Conservation (phyloP, 345 rosid species). For the Eucalyptus leucophloia region DNA sequence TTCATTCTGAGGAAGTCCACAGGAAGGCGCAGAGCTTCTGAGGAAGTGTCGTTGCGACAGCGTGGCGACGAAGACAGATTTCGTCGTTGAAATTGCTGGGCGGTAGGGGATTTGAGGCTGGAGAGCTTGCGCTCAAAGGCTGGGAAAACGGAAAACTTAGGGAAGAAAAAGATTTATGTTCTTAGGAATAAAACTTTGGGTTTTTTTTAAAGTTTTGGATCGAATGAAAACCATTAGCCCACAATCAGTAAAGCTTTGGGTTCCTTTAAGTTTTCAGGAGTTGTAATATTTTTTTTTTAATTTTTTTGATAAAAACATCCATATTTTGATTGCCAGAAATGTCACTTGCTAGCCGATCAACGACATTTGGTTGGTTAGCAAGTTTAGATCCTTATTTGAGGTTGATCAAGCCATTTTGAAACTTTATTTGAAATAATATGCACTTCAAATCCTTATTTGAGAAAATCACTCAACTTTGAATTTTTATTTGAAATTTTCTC, state of each 20-base stretch:
- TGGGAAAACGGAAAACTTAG: not conserved
- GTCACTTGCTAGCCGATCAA: too few species aligned
- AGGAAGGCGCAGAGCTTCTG: not conserved
- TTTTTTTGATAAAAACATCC: too few species aligned
- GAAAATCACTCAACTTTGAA: too few species aligned
- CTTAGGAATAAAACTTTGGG: not conserved
- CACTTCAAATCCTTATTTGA: fast-evolving
- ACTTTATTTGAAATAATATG: too few species aligned
- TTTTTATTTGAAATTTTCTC: too few species aligned
- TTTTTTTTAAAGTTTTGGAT: not conserved
- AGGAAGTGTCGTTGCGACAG: not conserved
- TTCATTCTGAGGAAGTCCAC: not conserved
- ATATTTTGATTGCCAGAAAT: fast-evolving
- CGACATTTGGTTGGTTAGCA: fast-evolving
- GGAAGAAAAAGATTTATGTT: not conserved
- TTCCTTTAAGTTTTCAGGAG: not conserved
- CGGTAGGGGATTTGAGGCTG: not conserved
- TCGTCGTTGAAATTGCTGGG: not conserved
- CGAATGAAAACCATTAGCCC: not conserved
- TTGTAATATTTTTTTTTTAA: not conserved
- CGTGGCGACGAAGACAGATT: not conserved
- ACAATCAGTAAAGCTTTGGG: not conserved
- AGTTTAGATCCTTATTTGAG: too few species aligned
- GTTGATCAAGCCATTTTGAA: too few species aligned
- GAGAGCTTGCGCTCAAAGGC: not conserved